Evolutionary conservation across 129 eudicot species (phyloP).

Genomic region (carrot (Daucus carota)): DNA sequence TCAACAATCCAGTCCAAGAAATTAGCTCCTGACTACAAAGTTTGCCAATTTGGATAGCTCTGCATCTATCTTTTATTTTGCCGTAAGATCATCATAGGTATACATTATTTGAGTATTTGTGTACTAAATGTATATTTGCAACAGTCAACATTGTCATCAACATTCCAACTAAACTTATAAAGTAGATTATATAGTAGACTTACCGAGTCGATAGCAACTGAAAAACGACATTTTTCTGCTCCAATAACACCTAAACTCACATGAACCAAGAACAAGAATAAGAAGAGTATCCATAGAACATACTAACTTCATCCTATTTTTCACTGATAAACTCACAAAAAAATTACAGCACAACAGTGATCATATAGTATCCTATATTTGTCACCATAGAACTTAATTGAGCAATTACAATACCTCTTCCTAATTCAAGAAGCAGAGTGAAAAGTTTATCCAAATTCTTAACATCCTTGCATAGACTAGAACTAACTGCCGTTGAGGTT

Average conservation of each 20-base stretch:
- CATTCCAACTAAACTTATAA: not conserved
- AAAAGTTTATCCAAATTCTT: conserved; percentile 56
- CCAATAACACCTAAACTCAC: conserved; percentile 54
- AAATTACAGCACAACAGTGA: not conserved
- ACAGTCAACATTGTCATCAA: not conserved
- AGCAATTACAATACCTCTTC: conserved; percentile 45
- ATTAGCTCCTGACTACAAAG: not conserved
- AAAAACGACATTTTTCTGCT: conserved; percentile 63
- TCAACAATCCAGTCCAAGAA: not conserved
- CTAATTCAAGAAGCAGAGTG: conserved; percentile 47
- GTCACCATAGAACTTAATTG: not conserved
- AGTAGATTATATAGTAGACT: conserved; percentile 4
- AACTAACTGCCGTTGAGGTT: conserved; percentile 25
- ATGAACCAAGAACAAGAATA: conserved; percentile 10
- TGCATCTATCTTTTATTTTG: not conserved
- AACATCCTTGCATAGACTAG: conserved; percentile 59
- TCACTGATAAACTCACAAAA: not conserved
- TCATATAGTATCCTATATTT: not conserved
- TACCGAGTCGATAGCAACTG: conserved; percentile 90
- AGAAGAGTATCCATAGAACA: not conserved
- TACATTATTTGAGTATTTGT: not conserved
- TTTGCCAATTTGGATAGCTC: not conserved
- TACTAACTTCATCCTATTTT: not conserved
- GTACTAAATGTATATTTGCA: not conserved
- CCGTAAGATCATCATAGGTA: not conserved